Evolutionary conservation across 306 rosid species (phyloP), one percentile per base, ranked within the genome.

Genomic region (Cucumis melo): DNA sequence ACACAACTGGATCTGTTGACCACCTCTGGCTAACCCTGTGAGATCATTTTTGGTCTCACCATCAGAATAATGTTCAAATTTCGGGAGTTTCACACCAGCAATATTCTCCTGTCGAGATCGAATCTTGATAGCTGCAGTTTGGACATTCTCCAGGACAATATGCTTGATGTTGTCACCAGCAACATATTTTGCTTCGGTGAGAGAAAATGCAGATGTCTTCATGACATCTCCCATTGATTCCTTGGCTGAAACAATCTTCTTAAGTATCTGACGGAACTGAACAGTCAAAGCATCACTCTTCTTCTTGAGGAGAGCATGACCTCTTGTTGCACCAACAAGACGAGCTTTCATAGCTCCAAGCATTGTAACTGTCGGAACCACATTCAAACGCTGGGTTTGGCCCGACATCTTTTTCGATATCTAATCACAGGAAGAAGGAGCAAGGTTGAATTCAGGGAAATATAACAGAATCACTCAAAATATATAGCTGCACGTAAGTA

Each of bases 351-450:
- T 72, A 50, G 84, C 88, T 44, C 96, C 96, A 65, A 93, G 93
- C 96, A 86, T 85, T 8, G 98, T 93, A n/a, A 93, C 96, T 4
- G 98, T 93, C 79, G 98, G 98, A 65, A 93, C 98, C 83, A 93
- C 97, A 86, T 55, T 93, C 86, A 93, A 84, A 68, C 98, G 97
- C 82, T 93, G 96, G 80, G 79, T 81, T 86, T 93, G 98, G 67
- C 98, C 96, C 4, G 97, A 88, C 98, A 91, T 91, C 58, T 59
- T 87, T 80, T 24, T 39, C 53, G 80, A 85, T 76, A 82, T 80
- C 90, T 87, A 81, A 42, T 2, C 73, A 51, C 41, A 78, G 20
- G n/a, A 80, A 71, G 16, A 60, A 42, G 1, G 14, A 60, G 23
- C 29, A 60, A 76, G 56, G 20, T 44, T 27, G 21, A 76, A n/a